Evolutionary conservation across 1,139 yeast species (phyloP), one percentile per base, ranked within the genome.

Genomic region (Kodamaea anthophila): DNA sequence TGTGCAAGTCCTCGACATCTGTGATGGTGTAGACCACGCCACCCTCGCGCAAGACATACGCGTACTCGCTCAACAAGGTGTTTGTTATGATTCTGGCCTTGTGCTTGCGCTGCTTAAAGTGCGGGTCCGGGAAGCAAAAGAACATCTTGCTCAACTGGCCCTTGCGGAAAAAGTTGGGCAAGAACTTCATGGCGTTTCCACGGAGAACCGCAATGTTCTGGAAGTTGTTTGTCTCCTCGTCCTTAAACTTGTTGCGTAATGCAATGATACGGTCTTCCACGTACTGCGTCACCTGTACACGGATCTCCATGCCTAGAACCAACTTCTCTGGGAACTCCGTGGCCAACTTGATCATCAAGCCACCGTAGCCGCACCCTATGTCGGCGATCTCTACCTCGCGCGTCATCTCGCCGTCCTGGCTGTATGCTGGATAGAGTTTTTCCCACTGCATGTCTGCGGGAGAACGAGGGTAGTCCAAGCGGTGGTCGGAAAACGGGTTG

Each of bases 61-160:
- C 98, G 51, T 91, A 91, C 54, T 91, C 98, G 20, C 93, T 74
- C 35, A 87, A 66, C 38, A 91, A 63, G 1, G 97, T 91, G 37
- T 77, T 79, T 37, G 98, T 88, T 41, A 91, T 76, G 47, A 91
- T 91, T 64, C 99, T 73, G 6, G 97, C 97, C 65, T 91, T 91
- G 59, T 93, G 98, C 55, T 91, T 91, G 48, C 98, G 73, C 55
- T 86, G 95, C 23, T 91, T 91, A 66, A 91, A 91, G 56, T 93
- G 98, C 9, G 99, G 99, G 58, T 91, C 99, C 12, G 99, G 99
- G 71, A 91, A 91, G 58, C 98, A 93, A 63, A 93, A 91, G 58
- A 91, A 91, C 76, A 91, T 84, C 65, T 91, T 91, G 22, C 80
- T 75, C 32, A 91, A 64, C 54, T 84, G 93, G 5, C 79, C 78